Evolutionary conservation across 2,329 filamentous ascomycete species (phyloP).

Genomic region (Alternaria gaisen): DNA sequence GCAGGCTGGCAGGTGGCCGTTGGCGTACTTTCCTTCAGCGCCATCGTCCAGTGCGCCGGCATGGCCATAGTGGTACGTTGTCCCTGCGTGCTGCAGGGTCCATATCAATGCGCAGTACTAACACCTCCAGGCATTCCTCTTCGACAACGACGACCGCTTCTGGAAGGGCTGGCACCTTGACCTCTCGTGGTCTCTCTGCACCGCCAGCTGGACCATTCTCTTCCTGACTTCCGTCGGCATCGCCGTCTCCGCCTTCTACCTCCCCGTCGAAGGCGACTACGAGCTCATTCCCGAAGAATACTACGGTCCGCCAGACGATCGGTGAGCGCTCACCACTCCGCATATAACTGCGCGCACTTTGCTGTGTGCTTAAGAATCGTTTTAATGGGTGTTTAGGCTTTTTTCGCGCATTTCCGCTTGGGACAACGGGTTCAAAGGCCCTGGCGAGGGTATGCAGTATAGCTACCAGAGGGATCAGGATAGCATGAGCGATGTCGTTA

Average conservation of each 20-base stretch:
- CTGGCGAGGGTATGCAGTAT: conserved; percentile 26
- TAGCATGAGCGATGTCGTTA: conserved; percentile 29
- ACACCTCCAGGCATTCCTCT: conserved; percentile 75
- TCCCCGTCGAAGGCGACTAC: conserved; percentile 86
- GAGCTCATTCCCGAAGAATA: conserved; percentile 69
- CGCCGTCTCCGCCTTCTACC: conserved; percentile 70
- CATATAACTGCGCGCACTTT: neutral
- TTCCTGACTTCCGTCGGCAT: conserved; percentile 66
- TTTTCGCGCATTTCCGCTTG: conserved; percentile 45
- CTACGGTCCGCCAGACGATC: conserved; percentile 43
- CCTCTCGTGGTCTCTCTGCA: conserved; percentile 76
- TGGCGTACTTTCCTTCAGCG: conserved; percentile 70
- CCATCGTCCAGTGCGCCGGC: conserved; percentile 74
- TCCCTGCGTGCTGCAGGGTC: conserved; percentile 4
- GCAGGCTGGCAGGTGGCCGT: conserved; percentile 82
- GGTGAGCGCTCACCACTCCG: conserved; percentile 32
- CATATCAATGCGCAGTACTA: conserved; percentile 7
- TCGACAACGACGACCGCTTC: conserved; percentile 84
- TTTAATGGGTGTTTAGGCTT: conserved; percentile 41
- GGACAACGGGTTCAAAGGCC: conserved; percentile 46
- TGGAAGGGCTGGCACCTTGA: conserved; percentile 83
- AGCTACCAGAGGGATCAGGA: conserved; percentile 34
- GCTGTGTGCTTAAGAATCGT: conserved; percentile 10
- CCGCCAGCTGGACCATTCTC: conserved; percentile 66
- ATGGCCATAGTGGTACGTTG: conserved; percentile 82